Evolutionary conservation across 225 moss, liverwort and hornwort genomes (phyloP).

Genomic region (Antitrichia curtipendula): DNA sequence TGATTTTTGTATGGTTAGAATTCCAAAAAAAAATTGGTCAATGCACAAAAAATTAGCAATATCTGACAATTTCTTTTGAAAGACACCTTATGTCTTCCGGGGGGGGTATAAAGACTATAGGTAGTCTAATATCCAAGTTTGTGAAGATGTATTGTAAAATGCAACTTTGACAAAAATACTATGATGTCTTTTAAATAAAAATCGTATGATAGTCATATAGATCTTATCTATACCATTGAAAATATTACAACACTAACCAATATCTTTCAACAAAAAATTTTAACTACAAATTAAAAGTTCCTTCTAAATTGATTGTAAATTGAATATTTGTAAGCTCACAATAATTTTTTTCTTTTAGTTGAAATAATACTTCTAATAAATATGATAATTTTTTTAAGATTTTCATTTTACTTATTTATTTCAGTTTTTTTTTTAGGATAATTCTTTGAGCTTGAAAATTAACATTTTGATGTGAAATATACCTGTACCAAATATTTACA

Average conservation of each 20-base stretch:
- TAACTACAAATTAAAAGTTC: not conserved
- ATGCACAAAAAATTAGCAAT: not conserved
- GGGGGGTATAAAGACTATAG: not conserved
- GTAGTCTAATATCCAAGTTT: not conserved
- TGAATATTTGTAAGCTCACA: not conserved
- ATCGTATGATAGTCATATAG: too few relatives aligned
- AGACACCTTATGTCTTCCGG: rapidly evolving
- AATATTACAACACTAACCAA: not conserved
- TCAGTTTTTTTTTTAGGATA: rapidly evolving
- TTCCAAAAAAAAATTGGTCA: not conserved
- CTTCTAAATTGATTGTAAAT: not conserved
- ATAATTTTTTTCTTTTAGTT: not conserved
- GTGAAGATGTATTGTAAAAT: not conserved
- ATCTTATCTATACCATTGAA: not conserved
- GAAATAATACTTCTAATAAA: not conserved
- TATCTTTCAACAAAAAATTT: not conserved
- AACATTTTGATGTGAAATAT: not conserved
- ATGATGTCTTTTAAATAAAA: not conserved
- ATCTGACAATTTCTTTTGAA: not conserved
- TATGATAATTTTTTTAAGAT: not conserved
- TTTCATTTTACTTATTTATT: too few relatives aligned
- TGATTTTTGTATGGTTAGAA: not conserved
- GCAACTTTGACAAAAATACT: not conserved
- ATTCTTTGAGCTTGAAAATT: not conserved
- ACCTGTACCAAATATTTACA: not conserved